A percentile compares a stretch with the other conserved stretches of the same genome.
These are phyloP conservation scores for Choanephora cucurbitarum DNA, from an alignment of 371 early-diverging fungal genomes.

Conservation along the genomic window DNA sequence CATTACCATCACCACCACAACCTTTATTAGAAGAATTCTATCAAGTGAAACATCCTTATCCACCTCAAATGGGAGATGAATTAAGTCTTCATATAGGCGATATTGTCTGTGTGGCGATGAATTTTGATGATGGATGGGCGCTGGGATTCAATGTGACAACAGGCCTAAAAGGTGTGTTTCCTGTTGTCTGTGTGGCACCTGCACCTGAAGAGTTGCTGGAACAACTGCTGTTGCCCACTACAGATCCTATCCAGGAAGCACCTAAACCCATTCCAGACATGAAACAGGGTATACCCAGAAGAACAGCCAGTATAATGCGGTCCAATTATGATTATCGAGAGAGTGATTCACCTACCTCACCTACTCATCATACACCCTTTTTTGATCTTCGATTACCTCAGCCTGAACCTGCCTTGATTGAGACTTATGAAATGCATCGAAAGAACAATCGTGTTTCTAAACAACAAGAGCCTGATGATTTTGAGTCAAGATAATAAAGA, in stretches of 20 bases:
- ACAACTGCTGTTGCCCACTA: constrained; percentile 22
- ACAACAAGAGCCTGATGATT: constrained; percentile 16
- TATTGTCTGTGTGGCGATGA: constrained; percentile 59
- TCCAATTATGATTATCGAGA: constrained; percentile 31
- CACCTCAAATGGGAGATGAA: constrained; percentile 69
- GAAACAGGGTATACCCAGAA: constrained; percentile 34
- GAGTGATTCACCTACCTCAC: constrained; percentile 44
- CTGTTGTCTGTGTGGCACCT: constrained; percentile 61
- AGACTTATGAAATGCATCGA: constrained; percentile 33
- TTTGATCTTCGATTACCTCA: constrained; percentile 19
- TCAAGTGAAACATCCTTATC: constrained; percentile 61
- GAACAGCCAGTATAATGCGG: constrained; percentile 47
- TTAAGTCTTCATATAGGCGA: constrained; percentile 67
- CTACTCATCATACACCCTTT: constrained; percentile 37
- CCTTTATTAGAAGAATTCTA: constrained; percentile 39
- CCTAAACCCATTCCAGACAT: too few species aligned
- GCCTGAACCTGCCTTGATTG: constrained; percentile 19
- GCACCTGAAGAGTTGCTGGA: constrained; percentile 41
- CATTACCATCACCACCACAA: constrained; percentile 5
- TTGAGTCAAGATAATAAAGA: too few species aligned
- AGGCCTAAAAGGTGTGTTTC: constrained; percentile 72
- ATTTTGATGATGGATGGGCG: constrained; percentile 76
- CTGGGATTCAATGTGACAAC: constrained; percentile 70
- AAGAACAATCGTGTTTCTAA: constrained; percentile 31
- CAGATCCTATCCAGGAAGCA: constrained; percentile 5